Conservation (phyloP, 208 protist genomes). For the Acanthamoeba triangularis region DNA sequence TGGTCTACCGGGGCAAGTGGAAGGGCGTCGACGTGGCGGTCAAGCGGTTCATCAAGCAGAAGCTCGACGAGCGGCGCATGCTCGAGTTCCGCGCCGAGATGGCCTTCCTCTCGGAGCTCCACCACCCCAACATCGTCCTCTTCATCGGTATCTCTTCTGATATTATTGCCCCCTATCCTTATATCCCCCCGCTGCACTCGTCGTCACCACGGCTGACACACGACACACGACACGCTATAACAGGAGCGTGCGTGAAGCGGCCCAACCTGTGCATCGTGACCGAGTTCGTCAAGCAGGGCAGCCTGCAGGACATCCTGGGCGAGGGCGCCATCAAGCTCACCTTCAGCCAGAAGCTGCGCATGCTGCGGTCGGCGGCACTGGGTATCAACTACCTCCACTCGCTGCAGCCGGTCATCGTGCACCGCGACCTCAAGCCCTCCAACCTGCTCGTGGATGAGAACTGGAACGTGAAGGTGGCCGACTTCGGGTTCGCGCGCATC, state of each 20-base stretch:
- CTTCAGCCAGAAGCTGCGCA: neutral
- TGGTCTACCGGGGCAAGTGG: conserved; percentile 32
- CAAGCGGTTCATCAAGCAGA: conserved; percentile 65
- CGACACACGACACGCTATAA: too few species aligned
- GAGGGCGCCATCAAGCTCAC: neutral
- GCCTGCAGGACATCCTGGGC: neutral
- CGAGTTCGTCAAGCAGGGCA: conserved; percentile 53
- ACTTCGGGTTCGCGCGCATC: conserved; percentile 25
- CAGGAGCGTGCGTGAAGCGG: conserved; percentile 34
- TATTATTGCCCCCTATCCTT: too few species aligned
- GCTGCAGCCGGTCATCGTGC: neutral
- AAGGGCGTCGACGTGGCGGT: conserved; percentile 69
- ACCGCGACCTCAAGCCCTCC: neutral
- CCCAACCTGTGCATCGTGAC: conserved; percentile 60
- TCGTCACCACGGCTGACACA: too few species aligned
- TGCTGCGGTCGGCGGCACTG: neutral
- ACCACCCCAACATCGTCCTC: conserved; percentile 66
- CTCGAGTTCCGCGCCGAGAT: conserved; percentile 62
- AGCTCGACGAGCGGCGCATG: conserved; percentile 36
- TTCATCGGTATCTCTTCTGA: conserved; percentile 50
- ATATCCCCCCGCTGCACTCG: too few species aligned
- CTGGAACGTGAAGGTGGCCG: conserved; percentile 8
- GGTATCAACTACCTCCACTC: neutral
- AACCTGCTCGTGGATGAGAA: conserved; percentile 1
- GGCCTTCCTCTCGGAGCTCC: conserved; percentile 45